Base-by-base conservation (phyloP, 31 red algal species). In the Asparagopsis taxiformis region DNA sequence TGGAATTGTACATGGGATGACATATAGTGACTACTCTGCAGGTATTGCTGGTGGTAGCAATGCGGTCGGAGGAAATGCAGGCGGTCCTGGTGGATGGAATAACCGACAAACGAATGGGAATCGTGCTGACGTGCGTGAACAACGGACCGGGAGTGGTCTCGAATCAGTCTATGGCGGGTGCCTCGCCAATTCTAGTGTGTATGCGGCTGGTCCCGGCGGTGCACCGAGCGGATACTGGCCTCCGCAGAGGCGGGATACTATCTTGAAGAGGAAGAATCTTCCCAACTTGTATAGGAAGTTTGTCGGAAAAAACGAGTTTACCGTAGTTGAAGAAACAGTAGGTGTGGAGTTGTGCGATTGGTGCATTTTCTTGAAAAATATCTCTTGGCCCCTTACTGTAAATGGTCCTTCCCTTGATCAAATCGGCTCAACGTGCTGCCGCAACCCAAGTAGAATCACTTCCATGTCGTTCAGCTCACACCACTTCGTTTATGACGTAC, bases 211-310 rank as follows among this genome's bases (percentile, higher is more conserved):
- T 52, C 70, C 83, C 1, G 73, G 51, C 23, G 68, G 83, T n/a
- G 83, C 83, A 29, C 70, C 61, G 19, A 57, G 53, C 20, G 83
- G 72, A 17, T 85, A 85, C 31, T 85, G 81, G 81, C 21, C 68
- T 26, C 50, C 50, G 25, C 68, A 72, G 30, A 68, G 41, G 68
- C 36, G 15, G 68, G 68, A 6, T 72, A 72, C 68, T 72, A 72
- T 25, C 51, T n/a, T 68, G n/a, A 68, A 22, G 9, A 7, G 11
- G 24, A 21, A 22, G 16, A 59, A 49, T 49, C 44, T 49, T 49
- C 10, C 17, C 9, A 49, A 11, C 44, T 9, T 11, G 44, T 11
- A 49, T 16, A 9, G 10, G 44, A 17, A 11, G 44, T 49, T 49
- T 16, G 17, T 49, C 17, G 17, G 17, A 49, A 11, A 17, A 9